Percentiles rank a stretch among this genome's conserved stretches.
These are phyloP conservation scores for Houttuynia cordata DNA, from an alignment of 164 flowering plant species.

Conservation along the genomic window DNA sequence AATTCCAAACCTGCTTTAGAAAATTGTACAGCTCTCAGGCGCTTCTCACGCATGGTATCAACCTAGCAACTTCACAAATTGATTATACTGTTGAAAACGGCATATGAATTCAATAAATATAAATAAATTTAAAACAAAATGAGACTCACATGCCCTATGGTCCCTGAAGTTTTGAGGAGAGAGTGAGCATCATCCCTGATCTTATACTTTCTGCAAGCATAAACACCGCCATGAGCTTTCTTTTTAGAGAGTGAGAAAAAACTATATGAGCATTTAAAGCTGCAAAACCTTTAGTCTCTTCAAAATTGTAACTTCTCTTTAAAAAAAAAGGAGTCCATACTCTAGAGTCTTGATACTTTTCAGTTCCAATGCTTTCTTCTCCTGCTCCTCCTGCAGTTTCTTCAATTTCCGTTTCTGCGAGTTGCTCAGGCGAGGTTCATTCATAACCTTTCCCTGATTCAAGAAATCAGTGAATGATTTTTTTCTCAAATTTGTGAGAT, in stretches of 20 bases:
- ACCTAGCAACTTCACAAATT: constrained; percentile 21
- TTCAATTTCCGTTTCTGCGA: constrained; percentile 66
- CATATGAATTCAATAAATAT: background rate
- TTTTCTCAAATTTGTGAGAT: background rate
- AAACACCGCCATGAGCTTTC: background rate
- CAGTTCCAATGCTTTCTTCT: constrained; percentile 25
- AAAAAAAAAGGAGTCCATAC: constrained; percentile 34
- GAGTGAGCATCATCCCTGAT: constrained; percentile 45
- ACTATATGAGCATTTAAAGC: background rate
- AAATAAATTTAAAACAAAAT: constrained; percentile 1
- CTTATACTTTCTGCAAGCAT: constrained; percentile 54
- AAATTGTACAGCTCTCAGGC: constrained; percentile 44
- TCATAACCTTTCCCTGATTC: constrained; percentile 10
- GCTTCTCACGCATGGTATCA: constrained; percentile 62
- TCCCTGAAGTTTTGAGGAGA: constrained; percentile 49
- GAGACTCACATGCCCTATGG: constrained; percentile 63
- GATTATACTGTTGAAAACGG: background rate
- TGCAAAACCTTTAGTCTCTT: background rate
- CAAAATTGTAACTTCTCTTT: background rate
- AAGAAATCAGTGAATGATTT: background rate
- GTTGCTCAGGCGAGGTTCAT: constrained; percentile 26
- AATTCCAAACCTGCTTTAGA: constrained; percentile 57
- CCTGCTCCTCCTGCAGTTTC: constrained; percentile 77
- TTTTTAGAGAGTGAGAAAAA: background rate
- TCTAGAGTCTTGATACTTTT: constrained; percentile 47